Conservation (phyloP, 768 basidiomycete species). For the Amanita pseudoporphyria region DNA sequence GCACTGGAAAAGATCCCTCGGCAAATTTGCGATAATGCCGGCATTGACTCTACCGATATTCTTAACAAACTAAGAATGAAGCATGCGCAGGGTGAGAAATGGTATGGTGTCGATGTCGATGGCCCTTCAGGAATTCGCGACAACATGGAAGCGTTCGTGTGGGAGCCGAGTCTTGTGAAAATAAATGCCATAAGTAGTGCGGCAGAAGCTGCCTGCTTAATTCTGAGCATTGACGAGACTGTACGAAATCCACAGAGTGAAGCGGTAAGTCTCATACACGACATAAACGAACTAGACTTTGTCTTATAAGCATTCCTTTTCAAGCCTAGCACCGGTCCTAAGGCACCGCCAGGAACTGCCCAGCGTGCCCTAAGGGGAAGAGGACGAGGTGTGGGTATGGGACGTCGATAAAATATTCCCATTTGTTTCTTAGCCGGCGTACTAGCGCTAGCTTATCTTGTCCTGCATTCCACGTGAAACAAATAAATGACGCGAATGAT, state of each 20-base stretch:
- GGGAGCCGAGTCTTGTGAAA: conserved; percentile 97
- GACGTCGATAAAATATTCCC: conserved; percentile 1
- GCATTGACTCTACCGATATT: conserved; percentile 94
- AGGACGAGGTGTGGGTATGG: conserved; percentile 55
- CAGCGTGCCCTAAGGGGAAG: conserved; percentile 79
- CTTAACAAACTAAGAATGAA: conserved; percentile 97
- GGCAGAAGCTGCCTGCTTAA: conserved; percentile 91
- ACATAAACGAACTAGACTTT: not conserved
- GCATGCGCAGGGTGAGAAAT: conserved; percentile 80
- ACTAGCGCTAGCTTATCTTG: not conserved
- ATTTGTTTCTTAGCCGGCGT: too few relatives aligned
- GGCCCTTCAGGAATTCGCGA: conserved; percentile 81
- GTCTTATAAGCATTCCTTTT: conserved; percentile 14
- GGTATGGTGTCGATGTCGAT: conserved; percentile 95
- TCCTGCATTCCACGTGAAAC: not conserved
- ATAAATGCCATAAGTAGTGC: conserved; percentile 93
- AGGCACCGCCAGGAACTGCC: conserved; percentile 85
- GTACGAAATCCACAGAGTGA: conserved; percentile 94
- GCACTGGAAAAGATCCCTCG: conserved; percentile 96
- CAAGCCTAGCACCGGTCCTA: conserved; percentile 77
- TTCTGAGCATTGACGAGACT: conserved; percentile 95
- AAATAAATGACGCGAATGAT: not conserved
- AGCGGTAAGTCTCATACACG: conserved; percentile 45
- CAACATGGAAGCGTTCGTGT: conserved; percentile 97
- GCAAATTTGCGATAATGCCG: conserved; percentile 98